phyloP scores from a whole-genome alignment of 108 stramenopile genomes.

The Cyclostephanos invisitatus region DNA sequence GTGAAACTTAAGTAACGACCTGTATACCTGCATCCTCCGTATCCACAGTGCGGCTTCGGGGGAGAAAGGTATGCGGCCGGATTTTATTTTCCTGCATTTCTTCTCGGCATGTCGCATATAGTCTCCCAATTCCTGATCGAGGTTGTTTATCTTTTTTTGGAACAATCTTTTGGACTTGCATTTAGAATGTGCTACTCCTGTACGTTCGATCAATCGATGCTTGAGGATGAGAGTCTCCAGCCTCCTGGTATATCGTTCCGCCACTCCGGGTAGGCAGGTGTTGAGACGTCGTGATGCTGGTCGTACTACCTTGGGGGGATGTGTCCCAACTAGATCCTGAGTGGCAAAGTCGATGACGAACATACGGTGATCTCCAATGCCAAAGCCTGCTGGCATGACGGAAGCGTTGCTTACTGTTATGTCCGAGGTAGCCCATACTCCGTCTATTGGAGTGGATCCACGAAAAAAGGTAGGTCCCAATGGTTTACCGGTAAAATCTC shows the following conservation, averaged over 20 bases:
- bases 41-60: slow-evolving; percentile 7
- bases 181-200: too few relatives aligned
- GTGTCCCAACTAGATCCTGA: not conserved
- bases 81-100: slow-evolving; percentile 10
- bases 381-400: slow-evolving; percentile 3
- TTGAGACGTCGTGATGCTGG: not conserved
- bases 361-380: slow-evolving; percentile 7
- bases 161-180: not conserved
- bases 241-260: not conserved
- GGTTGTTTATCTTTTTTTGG: not conserved
- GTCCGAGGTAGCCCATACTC: not conserved
- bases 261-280: not conserved
- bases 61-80: slow-evolving; percentile 3
- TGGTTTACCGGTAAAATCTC: not conserved
- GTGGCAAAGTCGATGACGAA: slow-evolving; percentile 1
- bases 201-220: not conserved
- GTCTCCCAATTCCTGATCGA: not conserved
- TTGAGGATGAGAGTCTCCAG: not conserved
- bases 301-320: not conserved
- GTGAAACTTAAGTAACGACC: not conserved
- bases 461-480: slow-evolving; percentile 13
- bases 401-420: not conserved
- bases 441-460: slow-evolving; percentile 6
- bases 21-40: not conserved
- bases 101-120: slow-evolving; percentile 2